phyloP scores from a whole-genome alignment of 805 yeast species.

The Monosporozyma servazzii region DNA sequence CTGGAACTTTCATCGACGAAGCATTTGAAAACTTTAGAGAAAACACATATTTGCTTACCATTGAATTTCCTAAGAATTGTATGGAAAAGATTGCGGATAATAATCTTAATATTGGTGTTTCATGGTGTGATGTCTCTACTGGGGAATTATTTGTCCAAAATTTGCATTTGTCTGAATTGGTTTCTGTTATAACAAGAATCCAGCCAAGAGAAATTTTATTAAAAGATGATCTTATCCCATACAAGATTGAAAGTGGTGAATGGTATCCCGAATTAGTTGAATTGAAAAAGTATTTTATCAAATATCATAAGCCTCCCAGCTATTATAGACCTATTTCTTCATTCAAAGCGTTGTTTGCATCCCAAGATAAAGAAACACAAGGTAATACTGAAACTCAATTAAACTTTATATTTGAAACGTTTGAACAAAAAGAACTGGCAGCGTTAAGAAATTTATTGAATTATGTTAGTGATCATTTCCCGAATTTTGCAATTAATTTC shows the following conservation, averaged over 20 bases:
- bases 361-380: constrained; percentile 11
- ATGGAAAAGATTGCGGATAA: constrained; percentile 31
- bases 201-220: constrained; percentile 73
- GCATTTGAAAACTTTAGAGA: constrained; percentile 63
- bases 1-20: constrained; percentile 89
- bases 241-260: constrained; percentile 35
- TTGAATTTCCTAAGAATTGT: constrained; percentile 49
- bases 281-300: constrained; percentile 47
- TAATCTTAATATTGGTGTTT: constrained; percentile 48
- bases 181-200: constrained; percentile 67
- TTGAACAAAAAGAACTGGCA: constrained; percentile 42
- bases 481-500: constrained; percentile 52
- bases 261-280: constrained; percentile 55
- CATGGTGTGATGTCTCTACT: constrained; percentile 85
- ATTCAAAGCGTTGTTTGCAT: constrained; percentile 33
- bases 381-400: constrained; percentile 16
- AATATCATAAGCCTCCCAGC: constrained; percentile 40
- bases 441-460: constrained; percentile 56
- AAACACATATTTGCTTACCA: constrained; percentile 61
- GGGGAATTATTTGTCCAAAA: constrained; percentile 70
- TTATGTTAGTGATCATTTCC: constrained; percentile 67
- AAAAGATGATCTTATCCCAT: constrained; percentile 36
- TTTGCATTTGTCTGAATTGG: constrained; percentile 47
- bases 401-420: constrained; percentile 19
- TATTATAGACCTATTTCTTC: constrained; percentile 32